A percentile compares a stretch with the other conserved stretches of the same genome.
Evolutionary conservation across 257 asterid species (phyloP).

Genomic region (Nicotiana tabacum): DNA sequence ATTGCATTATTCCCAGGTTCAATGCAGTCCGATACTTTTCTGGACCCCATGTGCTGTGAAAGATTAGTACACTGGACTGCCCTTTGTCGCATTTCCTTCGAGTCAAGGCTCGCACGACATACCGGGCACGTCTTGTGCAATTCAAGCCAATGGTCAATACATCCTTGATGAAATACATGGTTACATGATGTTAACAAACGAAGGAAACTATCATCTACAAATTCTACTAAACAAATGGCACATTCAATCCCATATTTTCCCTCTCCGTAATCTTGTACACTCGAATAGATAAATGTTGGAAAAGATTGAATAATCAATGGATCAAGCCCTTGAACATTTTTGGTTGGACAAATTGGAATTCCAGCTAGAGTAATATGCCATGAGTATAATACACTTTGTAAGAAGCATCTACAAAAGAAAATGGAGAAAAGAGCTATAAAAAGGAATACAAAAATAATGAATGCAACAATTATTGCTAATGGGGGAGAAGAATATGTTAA

Average conservation of each 20-base stretch:
- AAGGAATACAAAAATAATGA: conserved; percentile 52
- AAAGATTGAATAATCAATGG: conserved; percentile 50
- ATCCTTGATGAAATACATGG: conserved; percentile 85
- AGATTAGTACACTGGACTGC: background rate
- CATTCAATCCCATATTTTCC: conserved; percentile 83
- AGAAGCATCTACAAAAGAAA: conserved; percentile 62
- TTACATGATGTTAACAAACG: conserved; percentile 67
- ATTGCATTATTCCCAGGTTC: background rate
- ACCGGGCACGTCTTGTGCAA: conserved; percentile 83
- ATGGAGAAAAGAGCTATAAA: conserved; percentile 62
- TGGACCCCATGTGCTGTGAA: background rate
- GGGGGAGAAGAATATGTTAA: conserved; percentile 37
- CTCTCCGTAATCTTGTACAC: conserved; percentile 56
- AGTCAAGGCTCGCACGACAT: conserved; percentile 56
- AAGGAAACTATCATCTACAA: conserved; percentile 46
- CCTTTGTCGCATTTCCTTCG: conserved; percentile 21
- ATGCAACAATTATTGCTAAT: conserved; percentile 47
- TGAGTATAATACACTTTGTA: conserved; percentile 48
- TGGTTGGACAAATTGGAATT: conserved; percentile 24
- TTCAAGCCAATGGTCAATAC: conserved; percentile 86
- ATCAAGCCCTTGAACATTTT: conserved; percentile 48
- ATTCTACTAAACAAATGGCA: conserved; percentile 81
- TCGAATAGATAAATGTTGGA: conserved; percentile 64
- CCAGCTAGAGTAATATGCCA: conserved; percentile 39
- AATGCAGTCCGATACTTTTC: background rate